Evolutionary conservation across 305 asterid species (phyloP), one percentile per base, ranked within the genome.

Genomic region (Plantago coronopus): DNA sequence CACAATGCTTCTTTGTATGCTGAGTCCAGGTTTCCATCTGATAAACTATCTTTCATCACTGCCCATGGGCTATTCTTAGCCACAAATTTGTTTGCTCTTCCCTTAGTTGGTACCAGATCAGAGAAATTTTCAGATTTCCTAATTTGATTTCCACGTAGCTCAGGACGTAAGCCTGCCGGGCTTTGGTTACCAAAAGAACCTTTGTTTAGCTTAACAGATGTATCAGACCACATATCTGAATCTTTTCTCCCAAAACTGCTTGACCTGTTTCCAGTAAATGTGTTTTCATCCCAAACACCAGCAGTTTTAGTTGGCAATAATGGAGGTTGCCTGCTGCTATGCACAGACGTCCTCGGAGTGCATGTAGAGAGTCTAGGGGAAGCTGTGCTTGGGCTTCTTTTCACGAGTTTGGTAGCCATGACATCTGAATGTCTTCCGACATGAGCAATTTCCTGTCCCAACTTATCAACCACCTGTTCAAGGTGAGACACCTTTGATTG

Each of bases 401-500:
- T 86, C 66, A 74, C 48, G 69, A 74, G 51, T 72, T 76, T 84
- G 68, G 84, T 57, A 50, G 85, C 66, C 20, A 69, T 48, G 49
- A 66, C 69, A 72, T 81, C 91, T 63, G 85, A 69, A 66, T 76
- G 58, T 71, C 79, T 80, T 69, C 76, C 85, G 16, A 76, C 89
- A 48, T 70, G 76, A 72, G 67, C 76, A 70, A 84, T 66, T 63
- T 83, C 93, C 58, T 82, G 79, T 49, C 89, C 78, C 84, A 91
- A 75, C 69, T 81, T 81, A 73, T 83, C 85, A 42, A 91, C 83
- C 73, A 85, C 83, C 38, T 69, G 68, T 70, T 89, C 98, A 63
- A 93, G 88, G 79, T 77, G 77, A 49, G 95, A 85, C 61, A 93
- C 97, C 75, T 93, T 89, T 65, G 60, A 55, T 81, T 89, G 97